Evolutionary conservation across 805 yeast genomes (phyloP).

Genomic region (Sungouiella blattae): DNA sequence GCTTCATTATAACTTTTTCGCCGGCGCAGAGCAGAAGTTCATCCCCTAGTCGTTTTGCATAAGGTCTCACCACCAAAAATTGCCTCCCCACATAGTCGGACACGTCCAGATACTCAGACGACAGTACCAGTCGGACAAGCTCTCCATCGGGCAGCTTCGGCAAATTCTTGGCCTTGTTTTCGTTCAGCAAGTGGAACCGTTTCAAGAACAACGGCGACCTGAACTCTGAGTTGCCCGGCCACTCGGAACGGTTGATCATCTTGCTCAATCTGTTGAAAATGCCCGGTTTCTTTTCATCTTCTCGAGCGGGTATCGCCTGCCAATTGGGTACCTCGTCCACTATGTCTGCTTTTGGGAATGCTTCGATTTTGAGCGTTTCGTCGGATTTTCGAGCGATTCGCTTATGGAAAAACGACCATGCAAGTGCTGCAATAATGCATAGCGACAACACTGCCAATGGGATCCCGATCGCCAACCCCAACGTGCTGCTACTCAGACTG

Average conservation of each 20-base stretch:
- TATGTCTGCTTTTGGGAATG: not conserved
- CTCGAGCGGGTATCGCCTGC: not conserved
- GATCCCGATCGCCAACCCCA: constrained; percentile 33
- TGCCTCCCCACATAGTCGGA: not conserved
- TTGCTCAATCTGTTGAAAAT: constrained; percentile 20
- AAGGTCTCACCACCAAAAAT: constrained; percentile 22
- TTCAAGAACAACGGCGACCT: constrained; percentile 32
- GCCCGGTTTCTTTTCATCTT: not conserved
- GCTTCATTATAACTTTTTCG: constrained; percentile 23
- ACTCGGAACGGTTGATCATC: constrained; percentile 20
- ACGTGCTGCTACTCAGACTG: constrained; percentile 8
- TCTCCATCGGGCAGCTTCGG: constrained; percentile 22
- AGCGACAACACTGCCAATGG: constrained; percentile 27
- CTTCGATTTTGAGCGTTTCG: constrained; percentile 7
- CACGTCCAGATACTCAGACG: no score
- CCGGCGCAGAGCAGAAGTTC: constrained; percentile 31
- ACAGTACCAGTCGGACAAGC: no score
- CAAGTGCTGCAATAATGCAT: constrained; percentile 16
- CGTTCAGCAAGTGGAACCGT: constrained; percentile 27
- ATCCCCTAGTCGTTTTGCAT: constrained; percentile 28
- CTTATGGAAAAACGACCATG: constrained; percentile 8
- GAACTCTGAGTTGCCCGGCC: constrained; percentile 11
- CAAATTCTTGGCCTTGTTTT: constrained; percentile 11
- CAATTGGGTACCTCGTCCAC: not conserved
- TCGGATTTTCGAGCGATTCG: constrained; percentile 7